Evolutionary conservation across 345 rosid genomes (phyloP).

Genomic region (Zanthoxylum bungeanum): DNA sequence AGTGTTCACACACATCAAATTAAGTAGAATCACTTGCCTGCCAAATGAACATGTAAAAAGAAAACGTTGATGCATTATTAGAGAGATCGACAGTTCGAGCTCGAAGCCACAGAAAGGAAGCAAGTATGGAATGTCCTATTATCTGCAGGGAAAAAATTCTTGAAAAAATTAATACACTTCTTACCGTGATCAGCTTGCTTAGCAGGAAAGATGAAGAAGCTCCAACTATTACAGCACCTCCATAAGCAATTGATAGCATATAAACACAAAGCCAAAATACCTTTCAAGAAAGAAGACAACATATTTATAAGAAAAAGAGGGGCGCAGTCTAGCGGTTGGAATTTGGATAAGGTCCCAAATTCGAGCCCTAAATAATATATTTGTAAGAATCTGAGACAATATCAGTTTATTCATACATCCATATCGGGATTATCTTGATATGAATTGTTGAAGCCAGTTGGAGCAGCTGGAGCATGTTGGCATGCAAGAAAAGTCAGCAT

Average conservation of each 20-base stretch:
- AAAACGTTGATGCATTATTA: slow-evolving; percentile 18
- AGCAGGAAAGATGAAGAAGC: slow-evolving; percentile 19
- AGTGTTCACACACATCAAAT: too few species aligned
- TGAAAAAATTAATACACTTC: background rate
- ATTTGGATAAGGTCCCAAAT: too few species aligned
- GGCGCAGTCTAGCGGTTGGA: too few species aligned
- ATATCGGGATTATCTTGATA: too few species aligned
- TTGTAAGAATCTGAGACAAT: too few species aligned
- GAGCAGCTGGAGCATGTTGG: too few species aligned
- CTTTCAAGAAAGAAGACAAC: background rate
- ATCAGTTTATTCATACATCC: too few species aligned
- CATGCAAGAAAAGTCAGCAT: too few species aligned
- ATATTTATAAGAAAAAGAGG: background rate
- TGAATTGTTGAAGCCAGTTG: too few species aligned
- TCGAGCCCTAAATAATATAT: too few species aligned
- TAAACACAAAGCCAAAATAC: slow-evolving; percentile 30
- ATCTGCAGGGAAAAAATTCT: slow-evolving; percentile 12
- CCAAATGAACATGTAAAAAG: slow-evolving; percentile 39
- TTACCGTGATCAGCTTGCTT: slow-evolving; percentile 23
- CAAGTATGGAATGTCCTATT: slow-evolving; percentile 25
- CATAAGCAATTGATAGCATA: slow-evolving; percentile 31
- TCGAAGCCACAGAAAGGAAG: slow-evolving; percentile 19
- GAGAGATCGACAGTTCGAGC: slow-evolving; percentile 25
- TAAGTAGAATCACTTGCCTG: slow-evolving; percentile 1
- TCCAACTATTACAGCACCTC: slow-evolving; percentile 25